Base-by-base conservation (phyloP, 2,329 filamentous ascomycete species). In the Cladosporium sp. region DNA sequence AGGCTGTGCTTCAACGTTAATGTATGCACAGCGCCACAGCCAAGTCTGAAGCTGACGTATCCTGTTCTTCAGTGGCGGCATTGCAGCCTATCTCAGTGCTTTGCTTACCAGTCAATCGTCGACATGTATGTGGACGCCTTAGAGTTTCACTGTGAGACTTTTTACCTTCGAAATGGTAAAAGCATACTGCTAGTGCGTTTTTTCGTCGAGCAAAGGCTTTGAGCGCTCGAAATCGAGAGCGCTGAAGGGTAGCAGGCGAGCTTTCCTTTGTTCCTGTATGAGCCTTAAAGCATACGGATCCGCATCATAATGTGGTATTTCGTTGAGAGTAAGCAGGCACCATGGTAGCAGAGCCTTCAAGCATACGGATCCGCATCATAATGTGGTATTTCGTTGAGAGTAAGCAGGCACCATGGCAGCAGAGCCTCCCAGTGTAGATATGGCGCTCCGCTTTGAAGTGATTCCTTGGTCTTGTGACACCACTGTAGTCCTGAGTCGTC, bases 391-490 rank as follows among this genome's bases (percentile, higher is more conserved):
- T 49, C 47, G 4, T 24, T 28, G 24, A 62, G 47, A 8, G 59
- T 49, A 2, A 62, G 30, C 10, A 62, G 30, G 36, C 59, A 55
- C 60, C 60, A 64, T 1, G 60, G 49, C 36, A 64, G 26, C 26
- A 64, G 15, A 34, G 51, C 60, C 34, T 64, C 60, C 60, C 60
- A 64, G n/a, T 47, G 49, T 24, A 64, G 21, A 24, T 64, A 64
- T 18, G 60, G 60, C 8, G 51, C 60, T 24, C 41, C 24, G 5
- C 15, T 12, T 12, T 34, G 18, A 11, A 64, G 32, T 2, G 1
- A 12, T 24, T 34, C 18, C 15, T 54, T 55, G n/a, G 44, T 41
- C 5, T 64, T 36, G 12, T 14, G 24, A 47, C 60, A 57, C 36
- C 49, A 47, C 21, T 4, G n/a, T 15, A 57, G 15, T 6, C 60